Evolutionary conservation across 768 basidiomycete species (phyloP).

Genomic region (Brasilioporus rufonigricans): DNA sequence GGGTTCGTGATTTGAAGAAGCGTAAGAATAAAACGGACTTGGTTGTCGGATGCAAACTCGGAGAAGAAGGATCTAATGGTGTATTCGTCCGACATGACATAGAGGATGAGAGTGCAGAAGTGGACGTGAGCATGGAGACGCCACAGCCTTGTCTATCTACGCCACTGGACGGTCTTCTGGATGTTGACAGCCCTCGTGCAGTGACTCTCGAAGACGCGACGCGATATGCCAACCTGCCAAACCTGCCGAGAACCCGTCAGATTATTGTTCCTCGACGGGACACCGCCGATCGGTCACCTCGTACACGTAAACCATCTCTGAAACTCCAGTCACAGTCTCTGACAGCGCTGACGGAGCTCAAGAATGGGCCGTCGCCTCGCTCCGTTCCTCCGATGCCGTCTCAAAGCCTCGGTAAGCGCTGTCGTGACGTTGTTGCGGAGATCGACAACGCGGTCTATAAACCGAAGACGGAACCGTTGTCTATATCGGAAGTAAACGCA

Average conservation of each 20-base stretch:
- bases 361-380: constrained; percentile 6
- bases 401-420: constrained; percentile 28
- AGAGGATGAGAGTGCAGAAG: constrained; percentile 60
- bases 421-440: constrained; percentile 20
- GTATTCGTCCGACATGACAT: constrained; percentile 56
- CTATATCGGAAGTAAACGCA: constrained; percentile 17
- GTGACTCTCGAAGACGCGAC: background rate
- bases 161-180: constrained; percentile 13
- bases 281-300: constrained; percentile 13
- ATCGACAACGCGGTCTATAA: constrained; percentile 15
- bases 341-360: constrained; percentile 8
- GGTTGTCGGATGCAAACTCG: constrained; percentile 32
- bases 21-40: constrained; percentile 40
- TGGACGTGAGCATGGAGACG: constrained; percentile 48
- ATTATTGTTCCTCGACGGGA: constrained; percentile 9
- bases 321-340: constrained; percentile 26
- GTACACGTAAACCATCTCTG: constrained; percentile 31
- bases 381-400: constrained; percentile 12
- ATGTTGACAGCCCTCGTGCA: constrained; percentile 11
- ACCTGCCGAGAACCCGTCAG: background rate
- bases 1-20: constrained; percentile 56
- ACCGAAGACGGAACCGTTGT: constrained; percentile 14
- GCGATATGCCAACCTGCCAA: constrained; percentile 1
- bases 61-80: constrained; percentile 33
- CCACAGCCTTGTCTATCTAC: constrained; percentile 23